Evolutionary conservation across 768 basidiomycete genomes (phyloP), one percentile per base, ranked within the genome.

Genomic region (Suillus tomentosus): DNA sequence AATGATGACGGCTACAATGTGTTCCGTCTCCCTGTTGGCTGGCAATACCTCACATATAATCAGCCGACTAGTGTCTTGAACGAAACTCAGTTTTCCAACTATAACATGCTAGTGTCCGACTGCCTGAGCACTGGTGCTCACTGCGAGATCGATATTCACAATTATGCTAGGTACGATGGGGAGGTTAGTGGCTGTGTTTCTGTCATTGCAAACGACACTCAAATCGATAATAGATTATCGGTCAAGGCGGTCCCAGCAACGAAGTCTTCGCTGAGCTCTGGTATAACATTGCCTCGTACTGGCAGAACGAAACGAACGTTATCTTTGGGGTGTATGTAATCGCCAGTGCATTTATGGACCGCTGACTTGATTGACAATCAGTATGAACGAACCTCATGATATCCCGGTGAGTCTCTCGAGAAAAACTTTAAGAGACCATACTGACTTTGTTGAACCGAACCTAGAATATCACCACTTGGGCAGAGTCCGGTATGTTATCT

Each of bases 361-460:
- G 8, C 59, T 54, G 24, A 31, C 36, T 31, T 39, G 27, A 43
- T 15, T 66, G 9, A 64, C 36, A 50, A 39, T 47, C 45, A 84
- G 83, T 36, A 86, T 87, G 85, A 88, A 88, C 65, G 87, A 88
- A 66, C 86, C 87, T 5, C 86, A 88, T 65, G 84, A 87, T 69
- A 71, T 85, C 6, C 82, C 83, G 6, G 71, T 70, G 31, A 51
- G 72, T 66, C 15, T 43, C 40, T 61, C 19, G 9, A 31, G 34
- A 15, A 27, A 9, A 17, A 36, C 1, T 27, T 5, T 0, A 13
- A 15, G 5, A 58, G 6, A 27, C 5, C 3, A 17, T 58, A 10
- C 10, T 58, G n/a, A 58, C 3, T 24, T 14, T 13, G 5, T 11
- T 51, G 39, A 27, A 6, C 0, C 6, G 39, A 27, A 6, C 0